Conservation (phyloP, 306 rosid species). For the Psophocarpus tetragonolobus region DNA sequence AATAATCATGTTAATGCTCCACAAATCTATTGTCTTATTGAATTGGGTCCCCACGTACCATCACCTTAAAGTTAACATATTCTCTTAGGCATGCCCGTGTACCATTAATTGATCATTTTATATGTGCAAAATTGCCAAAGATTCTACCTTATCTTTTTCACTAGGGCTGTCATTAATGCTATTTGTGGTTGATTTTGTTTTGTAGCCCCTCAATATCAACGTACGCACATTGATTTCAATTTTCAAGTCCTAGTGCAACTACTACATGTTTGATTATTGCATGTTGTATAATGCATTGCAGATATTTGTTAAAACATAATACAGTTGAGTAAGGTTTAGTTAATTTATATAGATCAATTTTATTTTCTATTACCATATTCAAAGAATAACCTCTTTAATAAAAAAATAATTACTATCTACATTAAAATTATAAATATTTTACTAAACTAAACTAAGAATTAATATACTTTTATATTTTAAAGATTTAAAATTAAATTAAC, state of each 20-base stretch:
- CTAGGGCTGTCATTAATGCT: neutral
- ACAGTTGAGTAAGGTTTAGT: too few relatives aligned
- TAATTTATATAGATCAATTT: too few relatives aligned
- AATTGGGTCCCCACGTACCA: slow-evolving; percentile 40
- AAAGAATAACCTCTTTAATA: too few relatives aligned
- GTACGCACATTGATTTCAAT: neutral
- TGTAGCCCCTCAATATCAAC: neutral
- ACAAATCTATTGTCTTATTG: slow-evolving; percentile 43
- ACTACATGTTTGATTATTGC: neutral
- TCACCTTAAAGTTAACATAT: slow-evolving; percentile 26
- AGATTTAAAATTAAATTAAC: too few relatives aligned
- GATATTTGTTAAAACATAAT: neutral
- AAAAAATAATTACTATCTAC: too few relatives aligned
- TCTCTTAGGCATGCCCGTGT: slow-evolving; percentile 32
- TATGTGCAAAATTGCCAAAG: slow-evolving; percentile 3
- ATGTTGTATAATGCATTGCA: neutral
- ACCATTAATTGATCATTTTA: slow-evolving; percentile 28
- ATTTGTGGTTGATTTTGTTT: neutral
- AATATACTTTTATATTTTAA: too few relatives aligned
- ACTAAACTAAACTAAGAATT: too few relatives aligned
- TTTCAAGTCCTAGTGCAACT: slow-evolving; percentile 6
- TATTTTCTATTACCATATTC: too few relatives aligned
- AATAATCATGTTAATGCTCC: slow-evolving; percentile 63
- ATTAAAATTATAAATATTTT: too few relatives aligned
- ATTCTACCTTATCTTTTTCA: slow-evolving; percentile 36